phyloP scores from a whole-genome alignment of 305 asterid species.

The Euphrasia arctica region DNA sequence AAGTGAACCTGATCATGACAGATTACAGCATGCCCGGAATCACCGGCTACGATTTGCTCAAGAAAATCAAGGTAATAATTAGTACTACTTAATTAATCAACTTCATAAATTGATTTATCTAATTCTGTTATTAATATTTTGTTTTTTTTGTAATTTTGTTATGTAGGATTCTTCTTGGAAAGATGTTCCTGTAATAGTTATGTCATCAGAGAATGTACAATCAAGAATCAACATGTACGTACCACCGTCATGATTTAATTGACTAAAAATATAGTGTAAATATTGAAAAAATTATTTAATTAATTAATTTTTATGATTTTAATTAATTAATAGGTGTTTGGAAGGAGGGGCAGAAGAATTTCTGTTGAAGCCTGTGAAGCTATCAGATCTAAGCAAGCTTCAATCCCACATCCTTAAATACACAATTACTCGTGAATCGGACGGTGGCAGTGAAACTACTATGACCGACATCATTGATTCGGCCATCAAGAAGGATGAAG shows the following conservation, averaged over 20 bases:
- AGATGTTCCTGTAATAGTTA: slow-evolving; percentile 57
- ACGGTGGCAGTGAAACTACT: neutral
- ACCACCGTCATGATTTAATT: no score
- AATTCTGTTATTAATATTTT: neutral
- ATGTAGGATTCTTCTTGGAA: slow-evolving; percentile 49
- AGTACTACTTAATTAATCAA: no score
- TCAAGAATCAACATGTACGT: slow-evolving; percentile 54
- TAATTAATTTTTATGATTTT: neutral
- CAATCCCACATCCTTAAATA: slow-evolving; percentile 35
- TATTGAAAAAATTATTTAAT: no score
- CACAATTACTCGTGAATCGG: neutral
- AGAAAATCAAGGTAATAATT: slow-evolving; percentile 46
- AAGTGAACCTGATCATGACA: slow-evolving; percentile 55
- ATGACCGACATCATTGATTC: neutral
- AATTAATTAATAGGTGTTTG: slow-evolving; percentile 36
- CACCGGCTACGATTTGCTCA: slow-evolving; percentile 57
- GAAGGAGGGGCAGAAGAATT: slow-evolving; percentile 65
- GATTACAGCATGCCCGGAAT: slow-evolving; percentile 69
- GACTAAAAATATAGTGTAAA: no score
- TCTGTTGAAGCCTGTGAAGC: slow-evolving; percentile 49
- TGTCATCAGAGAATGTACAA: slow-evolving; percentile 64
- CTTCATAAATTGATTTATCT: neutral
- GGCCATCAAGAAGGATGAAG: slow-evolving; percentile 13
- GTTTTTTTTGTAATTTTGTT: neutral
- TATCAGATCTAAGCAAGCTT: slow-evolving; percentile 45